Evolutionary conservation across 768 basidiomycete species (phyloP), one percentile per base, ranked within the genome.

Genomic region (Leccinum arenicola): DNA sequence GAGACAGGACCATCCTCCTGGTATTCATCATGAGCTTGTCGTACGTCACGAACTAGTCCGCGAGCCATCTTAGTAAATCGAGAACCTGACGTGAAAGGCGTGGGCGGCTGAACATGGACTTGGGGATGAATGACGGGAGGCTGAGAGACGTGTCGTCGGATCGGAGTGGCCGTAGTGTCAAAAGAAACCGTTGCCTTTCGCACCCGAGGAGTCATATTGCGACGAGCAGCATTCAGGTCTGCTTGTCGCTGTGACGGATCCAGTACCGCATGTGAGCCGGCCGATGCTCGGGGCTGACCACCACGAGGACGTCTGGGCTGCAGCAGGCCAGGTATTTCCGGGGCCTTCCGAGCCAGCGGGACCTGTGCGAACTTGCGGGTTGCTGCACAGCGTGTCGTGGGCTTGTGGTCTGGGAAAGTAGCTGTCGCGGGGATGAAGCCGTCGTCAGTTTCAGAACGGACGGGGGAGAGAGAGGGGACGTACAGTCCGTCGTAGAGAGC

Each of bases 401-500:
- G 83, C 76, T 21, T 74, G 79, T 4, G 74, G 72, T 50, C 76
- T 76, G 15, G 54, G 65, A 68, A 88, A 86, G 71, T 88, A 86
- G 25, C 87, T 89, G 53, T 15, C 19, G 4, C n/a, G 6, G 14
- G 15, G 10, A 31, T 11, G 31, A 31, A 31, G 31, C 9, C 33
- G 6, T 38, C n/a, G 19, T 40, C 17, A 40, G 15, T 48, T 31
- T 63, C 38, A 54, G 23, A 4, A 52, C 52, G 61, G 51, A 27
- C 17, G 21, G 21, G 29, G 4, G 3, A 12, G 45, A 4, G 55
- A 14, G 19, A 25, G 25, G 31, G 23, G 23, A 75, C 87, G 64
- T 65, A 91, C 89, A 91, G 67, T 51, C 89, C 90, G 61, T 92
- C 89, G 63, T 91, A 92, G 10, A 92, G 72, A 23, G 89, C 87